Evolutionary conservation across 108 stramenopile genomes (phyloP).

Genomic region (Conticribra guillardii): DNA sequence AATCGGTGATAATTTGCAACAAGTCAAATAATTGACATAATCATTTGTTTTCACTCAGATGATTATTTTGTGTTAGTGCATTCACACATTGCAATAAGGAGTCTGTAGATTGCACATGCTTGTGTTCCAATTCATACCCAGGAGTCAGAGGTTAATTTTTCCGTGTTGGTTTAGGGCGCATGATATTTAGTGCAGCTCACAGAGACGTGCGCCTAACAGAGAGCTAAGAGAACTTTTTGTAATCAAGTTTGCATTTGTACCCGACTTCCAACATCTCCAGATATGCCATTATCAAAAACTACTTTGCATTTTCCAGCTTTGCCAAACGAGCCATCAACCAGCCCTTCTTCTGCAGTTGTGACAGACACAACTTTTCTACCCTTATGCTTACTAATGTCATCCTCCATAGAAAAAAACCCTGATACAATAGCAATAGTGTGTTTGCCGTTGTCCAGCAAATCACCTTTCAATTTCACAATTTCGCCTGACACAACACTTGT

Average conservation of each 20-base stretch:
- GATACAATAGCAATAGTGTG: conserved; percentile 74
- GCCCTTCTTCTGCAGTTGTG: conserved; percentile 73
- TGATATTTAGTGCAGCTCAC: too few relatives aligned
- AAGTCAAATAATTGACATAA: too few relatives aligned
- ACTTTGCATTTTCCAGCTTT: conserved; percentile 98
- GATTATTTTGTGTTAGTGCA: too few relatives aligned
- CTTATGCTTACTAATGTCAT: conserved; percentile 75
- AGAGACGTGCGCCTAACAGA: too few relatives aligned
- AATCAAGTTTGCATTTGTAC: conserved; percentile 36
- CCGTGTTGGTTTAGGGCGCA: too few relatives aligned
- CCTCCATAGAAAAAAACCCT: conserved; percentile 89
- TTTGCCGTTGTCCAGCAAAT: conserved; percentile 69
- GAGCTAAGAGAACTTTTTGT: too few relatives aligned
- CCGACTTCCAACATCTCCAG: conserved; percentile 50
- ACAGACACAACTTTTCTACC: conserved; percentile 63
- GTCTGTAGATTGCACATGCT: too few relatives aligned
- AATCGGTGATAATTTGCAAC: too few relatives aligned
- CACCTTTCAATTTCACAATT: conserved; percentile 84
- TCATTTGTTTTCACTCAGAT: too few relatives aligned
- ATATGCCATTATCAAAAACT: conserved; percentile 73
- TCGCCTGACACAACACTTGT: conserved; percentile 44
- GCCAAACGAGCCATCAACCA: conserved; percentile 84
- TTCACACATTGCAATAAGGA: too few relatives aligned
- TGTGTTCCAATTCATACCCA: too few relatives aligned
- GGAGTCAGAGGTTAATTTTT: too few relatives aligned